Evolutionary conservation across 1,139 yeast species (phyloP), one percentile per base, ranked within the genome.

Genomic region (Kurtzmaniella natalensis): DNA sequence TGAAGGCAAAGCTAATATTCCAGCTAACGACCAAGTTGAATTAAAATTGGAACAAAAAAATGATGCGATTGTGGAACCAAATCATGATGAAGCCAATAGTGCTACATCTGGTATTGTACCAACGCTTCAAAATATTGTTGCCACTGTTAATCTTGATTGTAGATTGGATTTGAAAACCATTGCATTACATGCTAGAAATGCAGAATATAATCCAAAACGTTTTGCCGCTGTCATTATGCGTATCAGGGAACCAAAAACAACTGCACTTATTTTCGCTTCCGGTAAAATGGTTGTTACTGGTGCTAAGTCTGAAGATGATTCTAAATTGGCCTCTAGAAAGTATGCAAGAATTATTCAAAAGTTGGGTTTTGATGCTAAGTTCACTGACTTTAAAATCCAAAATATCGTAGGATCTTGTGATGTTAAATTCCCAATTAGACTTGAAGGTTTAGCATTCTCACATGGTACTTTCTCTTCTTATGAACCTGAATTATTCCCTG

Each of bases 271-370:
- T 48, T 94, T 92, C 61, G 99, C 98, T 2, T 87, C 96, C 5
- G 99, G 99, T 53, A 92, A 92, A 60, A 92, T 92, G 99, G 99
- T 92, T 48, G 99, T 92, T 18, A 92, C 98, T 24, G 99, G 99
- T 75, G 99, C 98, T 20, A 92, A 92, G 59, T 84, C 95, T 26
- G 98, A 92, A 59, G 98, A 92, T 57, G 98, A 92, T 58, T 87
- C 96, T 14, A 94, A 94, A 60, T 71, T 92, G 48, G 98, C 98
- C 2, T 88, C 96, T 19, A 78, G 98, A 64, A 92, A 92, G 57
- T 92, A 94, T 53, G 99, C 99, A 2, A 80, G 98, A 68, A 92
- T 92, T 55, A 92, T 92, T 46, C 99, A 94, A 57, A 94, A 94
- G 61, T 81, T 92, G 49, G 99, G 99, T 2, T 92, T 92, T 67